phyloP scores from a whole-genome alignment of 768 basidiomycete genomes.

The Agaricus subrufescens region DNA sequence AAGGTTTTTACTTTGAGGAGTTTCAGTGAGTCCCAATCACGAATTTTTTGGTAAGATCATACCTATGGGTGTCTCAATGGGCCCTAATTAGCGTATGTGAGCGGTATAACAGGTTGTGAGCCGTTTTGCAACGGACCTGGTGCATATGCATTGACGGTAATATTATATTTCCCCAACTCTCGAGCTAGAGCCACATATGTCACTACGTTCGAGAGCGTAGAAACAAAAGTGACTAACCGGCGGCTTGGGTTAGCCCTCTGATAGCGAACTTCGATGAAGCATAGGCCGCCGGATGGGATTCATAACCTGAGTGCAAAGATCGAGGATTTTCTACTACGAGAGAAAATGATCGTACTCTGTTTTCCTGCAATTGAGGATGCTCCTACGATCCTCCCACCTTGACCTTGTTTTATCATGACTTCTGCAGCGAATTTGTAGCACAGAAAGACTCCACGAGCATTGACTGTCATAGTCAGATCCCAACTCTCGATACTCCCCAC shows the following conservation, averaged over 20 bases:
- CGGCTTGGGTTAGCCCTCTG: slow-evolving; percentile 33
- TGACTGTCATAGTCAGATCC: slow-evolving; percentile 43
- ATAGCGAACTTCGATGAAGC: slow-evolving; percentile 34
- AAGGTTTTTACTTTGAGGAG: background rate
- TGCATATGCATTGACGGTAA: slow-evolving; percentile 41
- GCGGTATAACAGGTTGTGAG: background rate
- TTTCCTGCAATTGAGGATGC: slow-evolving; percentile 28
- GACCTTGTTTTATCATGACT: slow-evolving; percentile 53
- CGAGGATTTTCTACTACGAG: background rate
- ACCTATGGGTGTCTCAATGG: slow-evolving; percentile 1
- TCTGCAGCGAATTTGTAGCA: slow-evolving; percentile 64
- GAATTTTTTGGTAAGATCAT: background rate
- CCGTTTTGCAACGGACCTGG: slow-evolving; percentile 19
- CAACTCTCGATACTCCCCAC: slow-evolving; percentile 30
- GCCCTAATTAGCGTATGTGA: background rate
- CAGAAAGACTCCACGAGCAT: slow-evolving; percentile 53
- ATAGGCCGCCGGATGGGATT: slow-evolving; percentile 19
- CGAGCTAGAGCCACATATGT: slow-evolving; percentile 18
- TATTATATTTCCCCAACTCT: slow-evolving; percentile 32
- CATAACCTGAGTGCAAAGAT: background rate
- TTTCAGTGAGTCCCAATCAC: background rate
- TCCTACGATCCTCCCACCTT: slow-evolving; percentile 53
- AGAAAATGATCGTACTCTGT: slow-evolving; percentile 13
- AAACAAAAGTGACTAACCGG: slow-evolving; percentile 22
- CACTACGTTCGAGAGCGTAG: background rate